Evolutionary conservation across 2,329 filamentous ascomycete species (phyloP), one percentile per base, ranked within the genome.

Genomic region (Aspergillus ochraceus): DNA sequence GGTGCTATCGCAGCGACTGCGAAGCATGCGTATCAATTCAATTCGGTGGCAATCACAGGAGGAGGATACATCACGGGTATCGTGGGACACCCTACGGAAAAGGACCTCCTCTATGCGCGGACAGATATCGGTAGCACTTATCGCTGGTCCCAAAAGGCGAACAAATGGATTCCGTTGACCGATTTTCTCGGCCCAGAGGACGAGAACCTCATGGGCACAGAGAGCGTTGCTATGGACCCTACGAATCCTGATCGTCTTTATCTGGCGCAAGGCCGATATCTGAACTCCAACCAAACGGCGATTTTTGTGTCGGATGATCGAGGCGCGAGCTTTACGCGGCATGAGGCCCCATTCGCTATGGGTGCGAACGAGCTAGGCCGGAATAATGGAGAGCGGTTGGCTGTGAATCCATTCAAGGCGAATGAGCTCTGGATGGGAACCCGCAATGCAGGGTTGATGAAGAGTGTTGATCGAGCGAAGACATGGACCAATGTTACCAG

Each of bases 11-110:
- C 55, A 8, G 30, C 14, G 14, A 63, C 61, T 10, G 47, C 49
- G 6, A 42, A 55, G 17, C 49, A 63, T 50, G 45, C 50, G 3
- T 63, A 63, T 46, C 52, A 57, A 19, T 59, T 63, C 50, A 61
- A 59, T 10, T 58, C 61, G 17, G 61, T 63, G 8, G 54, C 45
- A 3, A 54, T 63, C 30, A 61, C 59, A 4, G 61, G 61, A 9
- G 61, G 61, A 45, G 61, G 61, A 42, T 63, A 63, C 32, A 61
- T 63, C 39, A 63, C 61, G 8, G 61, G 61, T 8, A 63, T 63
- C 17, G 47, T 63, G 6, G 61, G 55, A 26, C 61, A 63, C 20
- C 59, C 59, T 2, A 61, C 56, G 2, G 59, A 63, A 22, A 61
- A 57, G 29, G 26, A 54, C 39, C 53, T 63, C 6, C 61, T 63